Percentiles rank a stretch among this genome's conserved stretches.
phyloP scores from a whole-genome alignment of 768 basidiomycete genomes.

The Amanita fuliginea region DNA sequence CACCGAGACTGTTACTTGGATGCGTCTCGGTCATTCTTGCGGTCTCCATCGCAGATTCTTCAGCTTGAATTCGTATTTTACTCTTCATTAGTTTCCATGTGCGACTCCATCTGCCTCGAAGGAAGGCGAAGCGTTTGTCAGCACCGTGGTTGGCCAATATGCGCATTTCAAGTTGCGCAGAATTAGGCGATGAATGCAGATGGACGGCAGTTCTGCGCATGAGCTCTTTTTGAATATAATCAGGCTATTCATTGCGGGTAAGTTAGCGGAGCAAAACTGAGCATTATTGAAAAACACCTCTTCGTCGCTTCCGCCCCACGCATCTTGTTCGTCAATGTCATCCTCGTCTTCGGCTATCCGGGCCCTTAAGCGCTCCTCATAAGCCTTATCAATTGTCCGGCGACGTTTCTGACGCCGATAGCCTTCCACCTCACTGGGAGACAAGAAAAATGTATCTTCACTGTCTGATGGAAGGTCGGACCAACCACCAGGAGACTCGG shows the following conservation, averaged over 20 bases:
- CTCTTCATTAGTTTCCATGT: conserved; percentile 52
- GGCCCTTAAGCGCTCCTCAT: conserved; percentile 59
- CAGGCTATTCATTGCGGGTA: conserved; percentile 30
- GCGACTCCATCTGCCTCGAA: conserved; percentile 63
- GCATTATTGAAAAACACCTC: conserved; percentile 37
- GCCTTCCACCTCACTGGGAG: conserved; percentile 53
- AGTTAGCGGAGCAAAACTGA: not conserved
- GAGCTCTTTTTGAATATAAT: conserved; percentile 44
- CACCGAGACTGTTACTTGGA: conserved; percentile 27
- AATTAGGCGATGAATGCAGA: conserved; percentile 59
- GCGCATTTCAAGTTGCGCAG: conserved; percentile 76
- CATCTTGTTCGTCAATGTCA: conserved; percentile 27
- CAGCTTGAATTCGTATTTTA: conserved; percentile 21
- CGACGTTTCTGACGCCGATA: conserved; percentile 60
- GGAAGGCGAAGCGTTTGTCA: conserved; percentile 72
- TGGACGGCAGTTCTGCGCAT: conserved; percentile 71
- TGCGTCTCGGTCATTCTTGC: not conserved
- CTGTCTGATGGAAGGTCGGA: conserved; percentile 76
- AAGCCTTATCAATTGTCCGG: conserved; percentile 40
- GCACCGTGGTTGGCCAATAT: conserved; percentile 79
- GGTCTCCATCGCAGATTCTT: conserved; percentile 14
- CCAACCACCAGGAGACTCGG: conserved; percentile 57
- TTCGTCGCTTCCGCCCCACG: conserved; percentile 63
- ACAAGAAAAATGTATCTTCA: conserved; percentile 79
- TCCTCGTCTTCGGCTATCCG: conserved; percentile 34